These are phyloP conservation scores for Torulaspora quercuum DNA, from an alignment of 805 yeast species.

Conservation along the genomic window DNA sequence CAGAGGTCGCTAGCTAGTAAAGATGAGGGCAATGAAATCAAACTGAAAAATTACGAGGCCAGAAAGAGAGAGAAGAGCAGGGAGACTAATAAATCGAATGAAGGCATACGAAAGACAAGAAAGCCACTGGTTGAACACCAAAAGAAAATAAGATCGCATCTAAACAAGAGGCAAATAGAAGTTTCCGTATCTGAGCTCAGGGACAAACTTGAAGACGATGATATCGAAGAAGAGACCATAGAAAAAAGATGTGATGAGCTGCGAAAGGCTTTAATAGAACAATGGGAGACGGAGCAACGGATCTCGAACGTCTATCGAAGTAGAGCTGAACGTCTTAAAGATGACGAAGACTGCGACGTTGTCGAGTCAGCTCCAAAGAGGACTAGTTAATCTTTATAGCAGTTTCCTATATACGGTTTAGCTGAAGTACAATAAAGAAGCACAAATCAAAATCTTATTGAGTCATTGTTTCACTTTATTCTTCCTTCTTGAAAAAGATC, in stretches of 20 bases:
- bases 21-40: slow-evolving; percentile 6
- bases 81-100: slow-evolving; percentile 4
- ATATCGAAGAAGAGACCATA: slow-evolving; percentile 21
- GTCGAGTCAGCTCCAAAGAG: no score
- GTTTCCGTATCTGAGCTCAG: slow-evolving; percentile 29
- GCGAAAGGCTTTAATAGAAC: slow-evolving; percentile 14
- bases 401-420: no score
- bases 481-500: no score
- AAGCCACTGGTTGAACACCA: slow-evolving; percentile 1
- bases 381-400: no score
- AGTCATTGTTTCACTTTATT: no score
- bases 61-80: slow-evolving; percentile 8
- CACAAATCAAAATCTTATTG: no score
- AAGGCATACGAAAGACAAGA: slow-evolving; percentile 7
- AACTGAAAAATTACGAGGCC: slow-evolving; percentile 12
- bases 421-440: no score
- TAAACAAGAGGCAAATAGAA: slow-evolving; percentile 28
- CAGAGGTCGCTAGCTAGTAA: slow-evolving; percentile 31
- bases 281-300: slow-evolving; percentile 14
- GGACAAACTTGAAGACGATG: slow-evolving; percentile 29
- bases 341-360: not conserved
- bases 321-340: slow-evolving; percentile 10
- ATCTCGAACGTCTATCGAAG: slow-evolving; percentile 14
- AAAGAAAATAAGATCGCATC: slow-evolving; percentile 20
- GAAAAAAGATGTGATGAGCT: slow-evolving; percentile 23